Base-by-base conservation (phyloP, 495 filamentous ascomycete species). In the Apodospora peruviana region DNA sequence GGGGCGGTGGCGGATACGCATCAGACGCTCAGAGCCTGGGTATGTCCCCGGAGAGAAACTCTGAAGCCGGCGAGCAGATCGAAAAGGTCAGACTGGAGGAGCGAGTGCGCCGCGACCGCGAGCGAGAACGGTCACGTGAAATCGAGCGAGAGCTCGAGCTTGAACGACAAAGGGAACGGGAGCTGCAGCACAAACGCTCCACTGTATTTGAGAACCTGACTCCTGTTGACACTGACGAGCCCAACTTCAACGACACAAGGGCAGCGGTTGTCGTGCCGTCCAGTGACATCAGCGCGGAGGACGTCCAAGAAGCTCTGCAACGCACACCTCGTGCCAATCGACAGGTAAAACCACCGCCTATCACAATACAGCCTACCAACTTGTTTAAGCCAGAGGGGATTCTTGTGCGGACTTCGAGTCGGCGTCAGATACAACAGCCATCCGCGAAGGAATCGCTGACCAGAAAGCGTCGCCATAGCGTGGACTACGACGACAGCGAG, bases 401-500 rank as follows among this genome's bases (percentile, higher is more conserved):
- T 3, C 38, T 64, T 22, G 55, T 52, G 16, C 64, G 69, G 20
- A 57, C 61, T 16, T 59, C 55, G 45, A 72, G 62, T 37, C 67
- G 65, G 8, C 59, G 67, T 29, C 53, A 61, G 40, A n/a, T n/a
- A n/a, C n/a, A n/a, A n/a, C 61, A 62, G 34, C 49, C 54, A 11
- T 11, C 48, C 16, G 16, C 23, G 11, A 20, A 57, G 43, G 32
- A 37, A 0, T 12, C 44, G 16, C 23, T 23, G n/a, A 36, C 54
- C 20, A 67, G 59, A 25, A 74, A 74, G 40, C 69, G 71, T 21
- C 62, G 55, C 16, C 57, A 59, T 23, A 67, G 68, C 50, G 51
- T 63, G 59, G 81, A 84, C 57, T 81, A 83, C 57, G 69, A 77
- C 45, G 69, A 72, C 48, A 67, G 70, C 14, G 60, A 70, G 40